Percentiles rank a stretch among this genome's conserved stretches.
Evolutionary conservation across 164 flowering plant genomes (phyloP).

Genomic region (Santalum album): DNA sequence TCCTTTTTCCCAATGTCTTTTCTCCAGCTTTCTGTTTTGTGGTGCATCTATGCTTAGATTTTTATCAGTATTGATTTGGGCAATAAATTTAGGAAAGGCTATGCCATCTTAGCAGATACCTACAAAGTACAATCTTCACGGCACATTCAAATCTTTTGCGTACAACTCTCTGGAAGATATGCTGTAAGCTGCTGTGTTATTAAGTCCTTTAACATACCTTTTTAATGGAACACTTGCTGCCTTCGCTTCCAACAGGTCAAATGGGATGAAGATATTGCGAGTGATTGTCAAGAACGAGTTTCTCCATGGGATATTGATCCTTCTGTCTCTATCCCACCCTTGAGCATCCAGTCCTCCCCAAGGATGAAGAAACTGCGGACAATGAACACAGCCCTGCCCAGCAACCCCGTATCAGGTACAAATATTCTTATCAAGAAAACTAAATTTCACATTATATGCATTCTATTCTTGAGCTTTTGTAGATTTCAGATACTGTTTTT

Average conservation of each 20-base stretch:
- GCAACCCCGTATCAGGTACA: conserved; percentile 43
- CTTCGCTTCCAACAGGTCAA: conserved; percentile 44
- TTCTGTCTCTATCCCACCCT: conserved; percentile 52
- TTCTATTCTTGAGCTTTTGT: neutral
- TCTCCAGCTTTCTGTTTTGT: too few relatives aligned
- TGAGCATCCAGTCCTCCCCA: conserved; percentile 61
- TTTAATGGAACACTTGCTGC: neutral
- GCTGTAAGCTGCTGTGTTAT: too few relatives aligned
- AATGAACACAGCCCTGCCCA: conserved; percentile 32
- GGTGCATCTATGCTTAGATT: too few relatives aligned
- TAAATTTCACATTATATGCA: neutral
- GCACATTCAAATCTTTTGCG: too few relatives aligned
- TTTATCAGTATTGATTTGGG: too few relatives aligned
- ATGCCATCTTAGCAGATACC: too few relatives aligned
- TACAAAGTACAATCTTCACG: too few relatives aligned
- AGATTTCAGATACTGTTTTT: conserved; percentile 6
- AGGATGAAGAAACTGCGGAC: conserved; percentile 70
- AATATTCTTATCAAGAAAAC: conserved; percentile 1
- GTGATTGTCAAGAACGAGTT: conserved; percentile 56
- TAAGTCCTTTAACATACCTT: too few relatives aligned
- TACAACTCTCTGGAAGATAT: too few relatives aligned
- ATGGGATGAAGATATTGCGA: conserved; percentile 72
- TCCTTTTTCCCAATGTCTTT: too few relatives aligned
- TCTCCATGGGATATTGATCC: conserved; percentile 95
- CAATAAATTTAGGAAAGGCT: too few relatives aligned